A percentile compares a stretch with the other conserved stretches of the same genome.
These are phyloP conservation scores for Trichoderma citrinoviride DNA, from an alignment of 2,329 filamentous ascomycete genomes.

Conservation along the genomic window DNA sequence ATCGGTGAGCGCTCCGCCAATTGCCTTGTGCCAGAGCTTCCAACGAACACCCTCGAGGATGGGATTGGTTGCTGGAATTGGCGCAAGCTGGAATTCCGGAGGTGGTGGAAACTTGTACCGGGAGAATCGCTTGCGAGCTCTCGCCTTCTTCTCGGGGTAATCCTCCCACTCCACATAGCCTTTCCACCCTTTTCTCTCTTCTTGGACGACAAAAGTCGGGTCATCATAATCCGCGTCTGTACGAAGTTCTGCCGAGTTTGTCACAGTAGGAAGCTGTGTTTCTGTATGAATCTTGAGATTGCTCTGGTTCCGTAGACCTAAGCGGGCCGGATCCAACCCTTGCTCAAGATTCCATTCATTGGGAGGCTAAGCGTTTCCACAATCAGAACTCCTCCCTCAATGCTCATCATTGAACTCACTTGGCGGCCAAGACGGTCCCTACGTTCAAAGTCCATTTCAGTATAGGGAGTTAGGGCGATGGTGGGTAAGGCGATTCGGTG, in stretches of 20 bases:
- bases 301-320: not conserved
- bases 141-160: constrained; percentile 64
- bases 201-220: not conserved
- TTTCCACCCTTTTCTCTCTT: constrained; percentile 1
- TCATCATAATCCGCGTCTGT: not conserved
- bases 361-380: not conserved
- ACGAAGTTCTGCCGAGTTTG: not conserved
- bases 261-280: not conserved
- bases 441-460: not conserved
- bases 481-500: too few species aligned
- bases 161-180: constrained; percentile 62
- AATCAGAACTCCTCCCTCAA: not conserved
- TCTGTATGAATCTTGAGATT: not conserved
- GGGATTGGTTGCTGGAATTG: constrained; percentile 56
- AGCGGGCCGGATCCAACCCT: not conserved
- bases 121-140: constrained; percentile 51
- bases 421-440: not conserved
- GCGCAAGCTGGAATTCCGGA: constrained; percentile 56
- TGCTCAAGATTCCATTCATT: not conserved
- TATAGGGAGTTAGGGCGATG: not conserved
- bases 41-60: constrained; percentile 55
- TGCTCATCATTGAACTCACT: not conserved
- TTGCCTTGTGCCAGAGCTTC: constrained; percentile 57
- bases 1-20: constrained; percentile 38
- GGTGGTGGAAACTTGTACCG: constrained; percentile 32